phyloP scores from a whole-genome alignment of 257 asterid species.

The Leonotis leonurus region DNA sequence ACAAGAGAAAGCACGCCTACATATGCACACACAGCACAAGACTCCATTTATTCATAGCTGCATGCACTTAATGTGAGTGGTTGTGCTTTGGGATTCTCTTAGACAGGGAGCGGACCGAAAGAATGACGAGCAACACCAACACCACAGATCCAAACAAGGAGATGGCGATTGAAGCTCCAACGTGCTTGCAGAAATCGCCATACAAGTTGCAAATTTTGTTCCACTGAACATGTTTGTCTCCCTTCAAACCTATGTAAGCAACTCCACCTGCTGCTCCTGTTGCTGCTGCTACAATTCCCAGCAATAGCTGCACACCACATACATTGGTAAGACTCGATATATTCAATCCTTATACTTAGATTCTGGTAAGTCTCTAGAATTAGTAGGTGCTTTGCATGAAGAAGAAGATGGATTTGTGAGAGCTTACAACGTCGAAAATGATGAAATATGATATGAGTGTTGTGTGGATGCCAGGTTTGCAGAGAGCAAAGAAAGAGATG shows the following conservation, averaged over 20 bases:
- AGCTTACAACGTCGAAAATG: constrained; percentile 48
- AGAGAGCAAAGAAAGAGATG: constrained; percentile 31
- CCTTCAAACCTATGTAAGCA: constrained; percentile 65
- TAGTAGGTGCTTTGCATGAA: not conserved
- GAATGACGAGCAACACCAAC: constrained; percentile 44
- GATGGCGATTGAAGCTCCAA: constrained; percentile 48
- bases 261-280: constrained; percentile 77
- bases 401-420: not conserved
- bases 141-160: constrained; percentile 48
- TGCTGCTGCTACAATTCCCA: constrained; percentile 75
- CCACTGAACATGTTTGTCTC: constrained; percentile 56
- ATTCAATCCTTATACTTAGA: not conserved
- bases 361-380: too few species aligned
- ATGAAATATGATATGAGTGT: constrained; percentile 28
- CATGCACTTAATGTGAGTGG: constrained; percentile 4
- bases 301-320: constrained; percentile 44
- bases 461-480: constrained; percentile 24
- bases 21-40: constrained; percentile 21
- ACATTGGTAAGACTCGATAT: not conserved
- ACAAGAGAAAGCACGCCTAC: constrained; percentile 18
- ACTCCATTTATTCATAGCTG: not conserved
- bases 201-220: constrained; percentile 42
- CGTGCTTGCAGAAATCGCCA: constrained; percentile 50
- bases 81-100: constrained; percentile 57
- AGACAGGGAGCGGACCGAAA: constrained; percentile 50